A percentile compares a stretch with the other conserved stretches of the same genome.
Conservation (phyloP, 768 basidiomycete genomes). For the Mycena rosella region DNA sequence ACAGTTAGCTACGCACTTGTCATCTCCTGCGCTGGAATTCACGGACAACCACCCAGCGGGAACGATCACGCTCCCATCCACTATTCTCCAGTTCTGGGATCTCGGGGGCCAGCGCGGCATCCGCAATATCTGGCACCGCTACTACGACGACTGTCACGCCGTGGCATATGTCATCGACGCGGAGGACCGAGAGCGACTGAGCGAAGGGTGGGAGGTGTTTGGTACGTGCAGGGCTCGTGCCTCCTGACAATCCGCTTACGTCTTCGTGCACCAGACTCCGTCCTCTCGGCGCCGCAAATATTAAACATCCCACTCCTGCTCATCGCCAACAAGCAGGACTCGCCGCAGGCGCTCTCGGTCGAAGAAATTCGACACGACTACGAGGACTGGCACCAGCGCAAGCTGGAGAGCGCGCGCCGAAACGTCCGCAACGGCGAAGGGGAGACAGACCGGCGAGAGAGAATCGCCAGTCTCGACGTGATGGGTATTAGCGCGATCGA, state of each 20-base stretch:
- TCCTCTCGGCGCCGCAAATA: constrained; percentile 90
- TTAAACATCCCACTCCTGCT: constrained; percentile 91
- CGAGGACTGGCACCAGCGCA: constrained; percentile 86
- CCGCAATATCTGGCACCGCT: constrained; percentile 92
- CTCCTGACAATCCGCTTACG: constrained; percentile 19
- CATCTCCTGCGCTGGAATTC: not conserved
- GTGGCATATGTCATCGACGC: constrained; percentile 97
- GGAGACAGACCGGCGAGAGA: constrained; percentile 58
- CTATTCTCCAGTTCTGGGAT: constrained; percentile 97
- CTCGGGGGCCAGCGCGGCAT: constrained; percentile 96
- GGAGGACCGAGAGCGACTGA: constrained; percentile 86
- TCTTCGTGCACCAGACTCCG: constrained; percentile 68
- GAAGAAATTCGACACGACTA: constrained; percentile 93
- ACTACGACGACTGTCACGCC: constrained; percentile 97
- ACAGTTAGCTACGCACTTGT: constrained; percentile 72
- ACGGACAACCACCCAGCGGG: constrained; percentile 69
- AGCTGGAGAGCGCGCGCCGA: constrained; percentile 75
- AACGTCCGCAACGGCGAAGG: constrained; percentile 60
- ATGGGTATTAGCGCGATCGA: constrained; percentile 93
- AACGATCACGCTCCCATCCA: constrained; percentile 92
- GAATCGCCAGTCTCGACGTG: constrained; percentile 85
- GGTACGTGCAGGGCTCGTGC: constrained; percentile 64
- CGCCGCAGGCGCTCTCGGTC: constrained; percentile 81
- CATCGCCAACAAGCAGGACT: constrained; percentile 97
- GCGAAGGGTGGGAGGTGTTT: constrained; percentile 98